Evolutionary conservation across 306 rosid genomes (phyloP).

Genomic region (Corylus avellana): DNA sequence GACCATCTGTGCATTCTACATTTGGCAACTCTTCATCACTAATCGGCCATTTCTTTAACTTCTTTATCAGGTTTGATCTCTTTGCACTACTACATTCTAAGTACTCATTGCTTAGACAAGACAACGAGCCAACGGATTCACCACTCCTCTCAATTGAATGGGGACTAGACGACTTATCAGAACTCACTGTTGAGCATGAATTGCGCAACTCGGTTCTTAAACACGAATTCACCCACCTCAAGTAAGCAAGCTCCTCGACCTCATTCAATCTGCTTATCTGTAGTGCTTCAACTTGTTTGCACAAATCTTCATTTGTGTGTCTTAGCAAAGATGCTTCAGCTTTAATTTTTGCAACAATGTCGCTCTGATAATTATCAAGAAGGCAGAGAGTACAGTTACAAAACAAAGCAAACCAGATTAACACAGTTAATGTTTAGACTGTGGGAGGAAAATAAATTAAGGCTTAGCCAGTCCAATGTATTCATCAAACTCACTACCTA

Average conservation of each 20-base stretch:
- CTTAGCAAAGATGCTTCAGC: constrained; percentile 87
- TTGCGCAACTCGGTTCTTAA: constrained; percentile 76
- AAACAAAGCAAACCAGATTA: constrained; percentile 5
- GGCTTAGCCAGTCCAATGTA: background rate
- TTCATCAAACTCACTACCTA: background rate
- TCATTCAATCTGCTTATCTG: constrained; percentile 91
- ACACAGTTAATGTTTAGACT: constrained; percentile 1
- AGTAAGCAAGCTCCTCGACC: constrained; percentile 96
- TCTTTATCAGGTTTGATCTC: constrained; percentile 63
- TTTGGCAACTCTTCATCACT: constrained; percentile 54
- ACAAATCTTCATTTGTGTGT: constrained; percentile 81
- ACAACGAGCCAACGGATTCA: constrained; percentile 53
- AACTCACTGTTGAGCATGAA: constrained; percentile 54
- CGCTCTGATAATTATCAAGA: constrained; percentile 53
- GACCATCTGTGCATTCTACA: constrained; percentile 54
- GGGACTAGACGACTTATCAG: constrained; percentile 66
- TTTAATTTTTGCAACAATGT: constrained; percentile 70
- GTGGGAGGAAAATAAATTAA: background rate
- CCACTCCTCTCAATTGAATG: constrained; percentile 41
- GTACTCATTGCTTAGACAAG: constrained; percentile 51
- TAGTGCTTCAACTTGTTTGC: constrained; percentile 94
- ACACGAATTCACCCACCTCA: constrained; percentile 98
- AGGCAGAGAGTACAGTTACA: background rate
- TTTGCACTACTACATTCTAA: constrained; percentile 44
- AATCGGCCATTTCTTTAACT: constrained; percentile 82